Conservation (phyloP, 768 basidiomycete species). For the Paxillus rubicundulus region DNA sequence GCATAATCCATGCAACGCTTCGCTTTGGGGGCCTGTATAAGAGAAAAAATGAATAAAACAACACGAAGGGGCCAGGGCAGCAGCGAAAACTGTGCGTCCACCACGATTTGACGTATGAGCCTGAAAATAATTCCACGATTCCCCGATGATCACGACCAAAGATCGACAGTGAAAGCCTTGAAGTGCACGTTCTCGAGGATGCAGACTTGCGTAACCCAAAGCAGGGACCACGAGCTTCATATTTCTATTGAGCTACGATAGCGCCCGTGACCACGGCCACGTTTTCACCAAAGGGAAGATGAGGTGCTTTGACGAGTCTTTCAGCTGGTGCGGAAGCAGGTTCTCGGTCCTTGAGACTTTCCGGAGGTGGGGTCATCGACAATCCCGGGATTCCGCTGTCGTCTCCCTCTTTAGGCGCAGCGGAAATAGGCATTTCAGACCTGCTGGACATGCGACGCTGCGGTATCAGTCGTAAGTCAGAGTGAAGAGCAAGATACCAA, state of each 20-base stretch:
- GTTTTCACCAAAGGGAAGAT: constrained; percentile 61
- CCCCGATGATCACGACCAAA: constrained; percentile 4
- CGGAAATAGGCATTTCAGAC: constrained; percentile 35
- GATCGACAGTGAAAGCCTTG: constrained; percentile 1
- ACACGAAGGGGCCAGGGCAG: constrained; percentile 13
- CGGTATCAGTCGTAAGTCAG: constrained; percentile 25
- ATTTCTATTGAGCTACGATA: constrained; percentile 30
- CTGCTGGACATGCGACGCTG: constrained; percentile 37
- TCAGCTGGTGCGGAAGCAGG: constrained; percentile 39
- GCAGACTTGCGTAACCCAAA: constrained; percentile 3
- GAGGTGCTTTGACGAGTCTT: constrained; percentile 53
- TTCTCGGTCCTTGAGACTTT: constrained; percentile 39
- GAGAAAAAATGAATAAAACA: constrained; percentile 33
- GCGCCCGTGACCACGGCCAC: constrained; percentile 51
- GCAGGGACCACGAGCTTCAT: neutral
- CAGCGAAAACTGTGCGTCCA: constrained; percentile 13
- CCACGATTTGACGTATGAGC: neutral
- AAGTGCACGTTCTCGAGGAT: constrained; percentile 1
- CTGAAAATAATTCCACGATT: constrained; percentile 3
- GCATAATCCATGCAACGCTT: constrained; percentile 19
- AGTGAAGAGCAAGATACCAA: constrained; percentile 41
- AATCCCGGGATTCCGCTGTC: constrained; percentile 37
- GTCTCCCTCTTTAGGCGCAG: constrained; percentile 35
- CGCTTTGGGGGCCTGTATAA: constrained; percentile 30
- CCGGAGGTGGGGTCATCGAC: constrained; percentile 29